A percentile compares a stretch with the other conserved stretches of the same genome.
Evolutionary conservation across 2,329 filamentous ascomycete species (phyloP).

Genomic region (Rhynchosporium agropyri): DNA sequence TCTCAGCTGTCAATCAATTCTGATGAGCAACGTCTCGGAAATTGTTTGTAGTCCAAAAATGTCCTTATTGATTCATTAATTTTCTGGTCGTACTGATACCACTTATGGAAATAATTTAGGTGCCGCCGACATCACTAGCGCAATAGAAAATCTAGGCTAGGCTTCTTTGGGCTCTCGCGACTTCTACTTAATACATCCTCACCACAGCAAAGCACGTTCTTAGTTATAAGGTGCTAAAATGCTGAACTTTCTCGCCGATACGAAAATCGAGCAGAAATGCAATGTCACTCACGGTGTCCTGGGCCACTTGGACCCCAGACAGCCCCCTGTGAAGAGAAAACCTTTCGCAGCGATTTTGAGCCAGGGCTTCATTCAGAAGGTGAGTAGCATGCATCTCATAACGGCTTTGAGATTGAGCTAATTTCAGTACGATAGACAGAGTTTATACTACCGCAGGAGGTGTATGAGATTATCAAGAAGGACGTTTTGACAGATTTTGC

Average conservation of each 20-base stretch:
- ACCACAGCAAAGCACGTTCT: neutral
- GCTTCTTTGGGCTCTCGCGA: constrained; percentile 15
- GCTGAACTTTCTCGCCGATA: constrained; percentile 47
- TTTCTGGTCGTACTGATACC: neutral
- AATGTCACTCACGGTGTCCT: constrained; percentile 72
- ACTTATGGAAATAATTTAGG: constrained; percentile 13
- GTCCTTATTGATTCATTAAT: neutral
- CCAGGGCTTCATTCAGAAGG: constrained; percentile 71
- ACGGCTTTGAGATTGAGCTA: constrained; percentile 59
- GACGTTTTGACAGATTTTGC: constrained; percentile 51
- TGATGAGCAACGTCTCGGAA: neutral
- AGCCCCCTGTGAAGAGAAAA: constrained; percentile 71
- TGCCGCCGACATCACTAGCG: constrained; percentile 13
- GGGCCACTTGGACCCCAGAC: constrained; percentile 69
- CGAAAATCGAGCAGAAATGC: constrained; percentile 61
- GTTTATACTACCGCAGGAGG: constrained; percentile 58
- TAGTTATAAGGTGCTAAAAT: constrained; percentile 38
- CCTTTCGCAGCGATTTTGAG: constrained; percentile 72
- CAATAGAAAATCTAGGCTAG: constrained; percentile 22
- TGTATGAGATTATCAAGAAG: constrained; percentile 56
- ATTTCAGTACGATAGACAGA: constrained; percentile 44
- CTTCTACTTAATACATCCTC: neutral
- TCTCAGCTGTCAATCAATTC: neutral
- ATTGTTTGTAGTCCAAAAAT: neutral
- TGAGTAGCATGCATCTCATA: constrained; percentile 39